Evolutionary conservation across 805 yeast species (phyloP).

Genomic region (Yarrowia phangngaensis): DNA sequence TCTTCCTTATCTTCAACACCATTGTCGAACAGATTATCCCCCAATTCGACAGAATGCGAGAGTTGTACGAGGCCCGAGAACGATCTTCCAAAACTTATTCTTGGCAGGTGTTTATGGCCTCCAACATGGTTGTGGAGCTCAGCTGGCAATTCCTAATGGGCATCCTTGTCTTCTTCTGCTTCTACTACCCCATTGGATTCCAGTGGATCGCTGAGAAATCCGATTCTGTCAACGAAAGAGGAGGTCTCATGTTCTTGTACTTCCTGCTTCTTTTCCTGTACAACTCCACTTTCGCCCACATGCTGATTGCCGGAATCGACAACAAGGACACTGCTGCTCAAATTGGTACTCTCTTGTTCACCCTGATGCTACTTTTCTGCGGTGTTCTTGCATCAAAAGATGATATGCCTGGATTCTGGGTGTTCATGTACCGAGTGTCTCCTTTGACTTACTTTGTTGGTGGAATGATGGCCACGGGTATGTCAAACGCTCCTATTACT

Average conservation of each 20-base stretch:
- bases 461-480: constrained; percentile 47
- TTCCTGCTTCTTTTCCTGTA: constrained; percentile 47
- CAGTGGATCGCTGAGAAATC: constrained; percentile 55
- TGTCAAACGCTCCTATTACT: constrained; percentile 46
- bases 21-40: constrained; percentile 63
- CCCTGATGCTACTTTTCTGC: constrained; percentile 57
- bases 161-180: constrained; percentile 54
- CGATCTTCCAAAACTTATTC: constrained; percentile 67
- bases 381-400: constrained; percentile 57
- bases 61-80: constrained; percentile 67
- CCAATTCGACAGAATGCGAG: constrained; percentile 55
- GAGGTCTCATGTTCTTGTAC: constrained; percentile 40
- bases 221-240: constrained; percentile 44
- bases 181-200: constrained; percentile 70
- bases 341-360: constrained; percentile 49
- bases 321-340: constrained; percentile 54
- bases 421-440: constrained; percentile 68
- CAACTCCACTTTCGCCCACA: constrained; percentile 40
- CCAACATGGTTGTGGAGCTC: constrained; percentile 64
- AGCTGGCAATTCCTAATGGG: constrained; percentile 63
- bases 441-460: constrained; percentile 65
- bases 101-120: constrained; percentile 60
- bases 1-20: constrained; percentile 51
- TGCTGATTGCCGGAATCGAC: constrained; percentile 45
- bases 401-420: constrained; percentile 75